Evolutionary conservation across 2,329 filamentous ascomycete genomes (phyloP).

Genomic region (Ilyonectria destructans): DNA sequence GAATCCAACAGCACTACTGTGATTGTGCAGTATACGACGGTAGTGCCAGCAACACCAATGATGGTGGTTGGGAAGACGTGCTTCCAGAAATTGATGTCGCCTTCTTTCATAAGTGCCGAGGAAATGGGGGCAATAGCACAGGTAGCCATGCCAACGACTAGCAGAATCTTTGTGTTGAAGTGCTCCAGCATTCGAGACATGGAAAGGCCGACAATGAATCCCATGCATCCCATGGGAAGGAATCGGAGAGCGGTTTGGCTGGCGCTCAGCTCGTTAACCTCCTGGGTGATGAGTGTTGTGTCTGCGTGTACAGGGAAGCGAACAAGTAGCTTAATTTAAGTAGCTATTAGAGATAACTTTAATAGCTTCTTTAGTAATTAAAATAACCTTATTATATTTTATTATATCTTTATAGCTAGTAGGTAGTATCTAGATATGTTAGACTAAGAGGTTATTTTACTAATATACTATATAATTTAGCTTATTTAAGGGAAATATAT

Average conservation of each 20-base stretch:
- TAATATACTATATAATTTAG: no score
- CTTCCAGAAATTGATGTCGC: constrained; percentile 31
- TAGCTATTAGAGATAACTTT: no score
- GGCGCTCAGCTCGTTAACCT: constrained; percentile 31
- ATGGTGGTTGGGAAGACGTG: constrained; percentile 33
- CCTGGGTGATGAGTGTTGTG: constrained; percentile 26
- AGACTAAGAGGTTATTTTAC: no score
- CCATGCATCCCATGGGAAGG: constrained; percentile 25
- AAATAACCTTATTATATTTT: no score
- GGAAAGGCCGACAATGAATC: constrained; percentile 12
- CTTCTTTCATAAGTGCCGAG: constrained; percentile 29
- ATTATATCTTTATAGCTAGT: no score
- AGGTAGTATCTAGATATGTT: no score
- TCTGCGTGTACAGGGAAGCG: no score
- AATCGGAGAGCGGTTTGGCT: constrained; percentile 26
- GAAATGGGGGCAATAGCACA: constrained; percentile 27
- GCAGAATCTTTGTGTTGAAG: constrained; percentile 21
- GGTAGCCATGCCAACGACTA: constrained; percentile 24
- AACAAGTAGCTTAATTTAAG: no score
- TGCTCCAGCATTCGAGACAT: constrained; percentile 23
- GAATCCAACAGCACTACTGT: constrained; percentile 20
- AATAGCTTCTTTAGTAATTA: no score
- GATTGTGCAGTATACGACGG: constrained; percentile 27
- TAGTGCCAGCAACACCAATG: constrained; percentile 24
- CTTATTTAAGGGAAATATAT: no score